Base-by-base conservation (phyloP, 2,329 filamentous ascomycete species). In the Tympanopsis confertula region DNA sequence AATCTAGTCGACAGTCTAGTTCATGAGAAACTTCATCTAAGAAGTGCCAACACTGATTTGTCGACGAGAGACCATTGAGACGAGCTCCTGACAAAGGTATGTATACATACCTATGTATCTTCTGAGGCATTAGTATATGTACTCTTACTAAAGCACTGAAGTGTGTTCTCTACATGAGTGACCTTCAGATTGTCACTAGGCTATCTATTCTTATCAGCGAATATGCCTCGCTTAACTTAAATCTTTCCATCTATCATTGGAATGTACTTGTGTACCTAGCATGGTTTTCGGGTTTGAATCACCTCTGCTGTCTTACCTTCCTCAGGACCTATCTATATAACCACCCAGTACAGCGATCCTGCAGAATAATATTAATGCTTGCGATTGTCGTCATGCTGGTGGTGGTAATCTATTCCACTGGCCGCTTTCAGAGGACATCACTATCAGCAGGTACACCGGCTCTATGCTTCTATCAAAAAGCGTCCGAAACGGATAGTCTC, bases 271-370 rank as follows among this genome's bases (percentile, higher is more conserved):
- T 52, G 12, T 41, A 52, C 20, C 41, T 59, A 0, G 53, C 50
- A 1, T 60, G 55, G 55, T 51, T 58, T 32, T 51, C 53, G 3
- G 45, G 46, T 4, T 14, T 54, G 2, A 60, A 53, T 0, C 55
- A 59, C 29, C 42, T 58, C 18, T 38, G 42, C 19, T 42, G 35
- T 30, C 38, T 44, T 35, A 39, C 41, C 2, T 37, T 39, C 28
- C 35, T 46, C 3, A 33, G 44, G 4, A 36, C 18, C 13, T 35
- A 43, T 20, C 36, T 46, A 12, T 22, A 39, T 19, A 33, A 10
- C 10, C 30, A 33, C 17, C 7, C 30, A 7, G 7, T 18, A 10
- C 12, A 33, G 30, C 30, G 30, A 10, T 7, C 7, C 7, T 33
- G 30, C 10, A 33, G 30, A 33, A 12, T 33, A 18, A 7, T 33